Conservation (phyloP, 78 protist genomes). For the Creolimax fragrantissima region DNA sequence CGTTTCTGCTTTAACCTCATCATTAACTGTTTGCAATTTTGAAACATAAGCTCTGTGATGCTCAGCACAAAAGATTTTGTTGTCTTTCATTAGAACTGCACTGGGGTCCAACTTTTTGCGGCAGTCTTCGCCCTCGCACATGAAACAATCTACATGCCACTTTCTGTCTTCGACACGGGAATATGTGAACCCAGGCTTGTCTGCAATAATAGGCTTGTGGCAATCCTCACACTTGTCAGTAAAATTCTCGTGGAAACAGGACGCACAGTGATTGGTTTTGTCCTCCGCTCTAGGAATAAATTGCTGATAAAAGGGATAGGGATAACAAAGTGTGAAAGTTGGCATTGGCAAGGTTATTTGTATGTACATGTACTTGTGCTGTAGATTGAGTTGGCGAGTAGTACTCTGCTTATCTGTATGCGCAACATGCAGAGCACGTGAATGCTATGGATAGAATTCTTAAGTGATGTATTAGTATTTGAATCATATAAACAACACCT, state of each 20-base stretch:
- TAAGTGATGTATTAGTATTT: no score
- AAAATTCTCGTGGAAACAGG: not conserved
- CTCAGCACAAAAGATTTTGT: not conserved
- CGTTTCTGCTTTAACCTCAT: no score
- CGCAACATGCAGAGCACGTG: no score
- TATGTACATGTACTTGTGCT: no score
- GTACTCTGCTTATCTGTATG: no score
- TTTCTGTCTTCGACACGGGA: not conserved
- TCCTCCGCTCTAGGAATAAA: not conserved
- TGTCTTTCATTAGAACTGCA: not conserved
- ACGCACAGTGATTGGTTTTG: not conserved
- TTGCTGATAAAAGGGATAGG: no score
- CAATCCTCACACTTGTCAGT: not conserved
- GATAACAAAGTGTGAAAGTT: no score
- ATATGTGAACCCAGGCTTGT: not conserved
- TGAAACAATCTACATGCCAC: not conserved
- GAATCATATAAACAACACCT: not conserved
- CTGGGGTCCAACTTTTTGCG: not conserved
- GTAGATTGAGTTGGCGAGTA: no score
- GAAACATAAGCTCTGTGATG: no score
- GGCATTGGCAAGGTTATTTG: no score
- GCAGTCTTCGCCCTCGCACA: not conserved
- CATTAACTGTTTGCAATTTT: no score
- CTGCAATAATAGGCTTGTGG: not conserved
- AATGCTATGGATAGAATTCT: no score